Base-by-base conservation (phyloP, 2,329 filamentous ascomycete genomes). In the Cryoendolithus antarcticus region DNA sequence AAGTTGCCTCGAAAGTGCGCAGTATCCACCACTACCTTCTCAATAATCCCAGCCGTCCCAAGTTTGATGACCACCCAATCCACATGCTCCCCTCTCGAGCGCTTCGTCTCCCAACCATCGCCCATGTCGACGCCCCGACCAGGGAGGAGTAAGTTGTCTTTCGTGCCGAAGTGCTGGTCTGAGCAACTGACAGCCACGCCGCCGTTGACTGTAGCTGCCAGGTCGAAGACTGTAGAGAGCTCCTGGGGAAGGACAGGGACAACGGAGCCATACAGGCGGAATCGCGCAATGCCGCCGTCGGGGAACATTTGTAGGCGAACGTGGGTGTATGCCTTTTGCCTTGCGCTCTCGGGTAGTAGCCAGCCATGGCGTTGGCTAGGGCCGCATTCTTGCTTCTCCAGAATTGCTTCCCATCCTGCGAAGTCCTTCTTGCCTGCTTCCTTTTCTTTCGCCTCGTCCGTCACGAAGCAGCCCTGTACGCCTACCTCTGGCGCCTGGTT, bases 1-100 rank as follows among this genome's bases (percentile, higher is more conserved):
- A 81, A 91, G 63, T 93, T 93, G 10, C 85, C 84, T 38, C 84
- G 64, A 60, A 88, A 93, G 60, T 84, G 82, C 32, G 82, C 82
- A 6, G 85, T 91, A 57, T 93, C 85, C 21, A 88, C 73, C 10
- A 88, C 62, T 40, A 88, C 65, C 49, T 70, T 76, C 53, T 78
- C 73, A 44, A 83, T 71, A 43, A 68, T 67, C 6, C 75, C 80
- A 4, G 74, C 69, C 0, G 75, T 73, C 13, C 82, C 84, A 11
- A 91, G 72, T 34, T 75, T 73, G 47, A 91, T 74, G 48, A 89
- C 76, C n/a, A 77, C 70, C 83, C 85, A 91, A 61, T 91, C 84
- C 12, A 82, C 64, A 59, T 91, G 84, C 58, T 75, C 77, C 37
- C 70, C 76, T 36, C 85, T 67, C 30, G 81, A 85, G 39, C 84